phyloP scores from a whole-genome alignment of 2,329 filamentous ascomycete species.

The Venturia pyrina region DNA sequence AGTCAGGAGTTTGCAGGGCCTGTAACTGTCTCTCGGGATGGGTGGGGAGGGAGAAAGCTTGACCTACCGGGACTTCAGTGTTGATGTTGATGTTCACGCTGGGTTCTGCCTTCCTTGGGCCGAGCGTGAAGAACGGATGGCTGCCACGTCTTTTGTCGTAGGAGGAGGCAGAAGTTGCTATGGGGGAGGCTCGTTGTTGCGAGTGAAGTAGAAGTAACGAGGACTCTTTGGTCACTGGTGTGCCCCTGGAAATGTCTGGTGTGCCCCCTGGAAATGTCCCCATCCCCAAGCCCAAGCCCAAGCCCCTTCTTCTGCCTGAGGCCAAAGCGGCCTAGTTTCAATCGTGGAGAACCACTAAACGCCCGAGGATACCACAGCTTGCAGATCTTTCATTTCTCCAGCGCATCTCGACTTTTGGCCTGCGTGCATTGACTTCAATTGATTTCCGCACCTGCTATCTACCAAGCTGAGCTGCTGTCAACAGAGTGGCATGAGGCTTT shows the following conservation, averaged over 20 bases:
- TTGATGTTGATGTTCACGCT: neutral
- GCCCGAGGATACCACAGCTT: neutral
- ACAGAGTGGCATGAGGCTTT: neutral
- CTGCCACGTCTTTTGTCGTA: neutral
- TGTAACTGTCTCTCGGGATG: neutral
- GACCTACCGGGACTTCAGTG: neutral
- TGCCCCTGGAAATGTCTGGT: neutral
- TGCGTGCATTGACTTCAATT: neutral
- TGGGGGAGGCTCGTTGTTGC: neutral
- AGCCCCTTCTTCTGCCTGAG: neutral
- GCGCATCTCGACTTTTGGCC: neutral
- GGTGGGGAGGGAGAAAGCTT: neutral
- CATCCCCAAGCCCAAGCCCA: no score
- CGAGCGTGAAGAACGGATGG: neutral
- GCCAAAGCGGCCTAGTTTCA: neutral
- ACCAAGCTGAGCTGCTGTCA: no score
- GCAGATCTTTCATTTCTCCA: neutral
- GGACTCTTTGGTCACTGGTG: neutral
- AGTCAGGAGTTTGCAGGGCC: neutral
- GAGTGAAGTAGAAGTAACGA: neutral
- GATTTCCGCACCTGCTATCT: neutral
- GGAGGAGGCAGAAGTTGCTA: neutral
- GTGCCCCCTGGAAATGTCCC: neutral
- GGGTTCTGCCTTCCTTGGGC: neutral
- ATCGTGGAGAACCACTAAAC: neutral